phyloP scores from a whole-genome alignment of 371 early-diverging fungal species.

The Rhizopus delemar region DNA sequence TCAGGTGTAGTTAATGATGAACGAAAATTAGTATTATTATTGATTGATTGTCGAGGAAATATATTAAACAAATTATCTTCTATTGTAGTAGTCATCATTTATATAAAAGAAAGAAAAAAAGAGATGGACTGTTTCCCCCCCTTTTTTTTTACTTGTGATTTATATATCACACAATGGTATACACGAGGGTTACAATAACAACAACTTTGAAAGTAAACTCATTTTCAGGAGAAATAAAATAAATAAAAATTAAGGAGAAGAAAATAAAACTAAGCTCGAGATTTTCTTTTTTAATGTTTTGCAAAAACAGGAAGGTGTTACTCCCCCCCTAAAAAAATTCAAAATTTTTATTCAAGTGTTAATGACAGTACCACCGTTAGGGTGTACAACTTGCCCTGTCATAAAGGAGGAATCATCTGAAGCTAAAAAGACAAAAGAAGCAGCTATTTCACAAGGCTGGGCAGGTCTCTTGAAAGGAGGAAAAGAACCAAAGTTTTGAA shows the following conservation, averaged over 20 bases:
- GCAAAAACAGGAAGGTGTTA: no score
- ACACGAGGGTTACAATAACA: conserved; percentile 6
- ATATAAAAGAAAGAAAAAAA: conserved; percentile 16
- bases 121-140: conserved; percentile 4
- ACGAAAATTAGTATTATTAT: conserved; percentile 19
- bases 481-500: conserved; percentile 67
- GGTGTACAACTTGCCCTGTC: conserved; percentile 62
- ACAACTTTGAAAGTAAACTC: conserved; percentile 2
- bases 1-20: conserved; percentile 42
- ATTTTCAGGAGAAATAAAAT: conserved; percentile 5
- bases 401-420: conserved; percentile 64
- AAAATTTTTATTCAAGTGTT: conserved; percentile 32
- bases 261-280: background rate
- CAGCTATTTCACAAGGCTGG: conserved; percentile 66
- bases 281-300: background rate
- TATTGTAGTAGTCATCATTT: conserved; percentile 38
- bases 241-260: conserved; percentile 7
- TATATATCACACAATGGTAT: background rate
- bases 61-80: conserved; percentile 39
- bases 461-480: conserved; percentile 71
- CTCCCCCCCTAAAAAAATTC: no score
- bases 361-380: conserved; percentile 52
- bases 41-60: conserved; percentile 31
- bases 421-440: conserved; percentile 63
- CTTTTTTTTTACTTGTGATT: background rate